Conservation (phyloP, 2,329 filamentous ascomycete genomes). For the Penicillium frequentans region DNA sequence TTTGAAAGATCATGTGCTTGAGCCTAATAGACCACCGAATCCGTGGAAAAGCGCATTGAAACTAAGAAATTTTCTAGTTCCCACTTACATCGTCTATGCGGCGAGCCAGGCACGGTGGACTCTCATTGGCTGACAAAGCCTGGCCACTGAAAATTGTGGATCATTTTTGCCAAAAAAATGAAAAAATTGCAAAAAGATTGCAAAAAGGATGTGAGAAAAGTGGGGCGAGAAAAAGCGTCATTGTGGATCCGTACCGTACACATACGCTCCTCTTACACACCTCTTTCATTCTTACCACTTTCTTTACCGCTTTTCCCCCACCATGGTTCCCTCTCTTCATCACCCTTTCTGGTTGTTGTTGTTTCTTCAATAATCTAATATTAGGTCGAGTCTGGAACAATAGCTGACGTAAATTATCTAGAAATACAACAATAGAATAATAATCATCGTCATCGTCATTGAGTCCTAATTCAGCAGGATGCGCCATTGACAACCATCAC, state of each 20-base stretch:
- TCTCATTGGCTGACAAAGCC: slow-evolving; percentile 16
- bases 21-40: slow-evolving; percentile 19
- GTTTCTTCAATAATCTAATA: neutral
- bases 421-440: neutral
- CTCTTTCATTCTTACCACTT: neutral
- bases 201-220: slow-evolving; percentile 7
- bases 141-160: slow-evolving; percentile 21
- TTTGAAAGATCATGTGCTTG: slow-evolving; percentile 21
- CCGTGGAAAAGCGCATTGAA: slow-evolving; percentile 20
- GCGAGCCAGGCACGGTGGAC: slow-evolving; percentile 16
- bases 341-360: too few relatives aligned
- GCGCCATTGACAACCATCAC: neutral
- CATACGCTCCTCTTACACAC: neutral
- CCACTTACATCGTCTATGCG: slow-evolving; percentile 23
- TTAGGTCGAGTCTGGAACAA: neutral
- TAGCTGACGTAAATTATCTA: neutral
- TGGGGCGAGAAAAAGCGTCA: slow-evolving; percentile 24
- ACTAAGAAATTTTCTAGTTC: slow-evolving; percentile 25
- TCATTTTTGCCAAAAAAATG: neutral
- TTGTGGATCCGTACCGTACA: slow-evolving; percentile 25
- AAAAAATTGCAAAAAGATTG: neutral
- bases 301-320: neutral
- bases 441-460: neutral
- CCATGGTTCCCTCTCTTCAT: too few relatives aligned
- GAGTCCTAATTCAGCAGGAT: neutral